Conservation (phyloP, 176 grass and related monocot species). For the Carex kokanica region DNA sequence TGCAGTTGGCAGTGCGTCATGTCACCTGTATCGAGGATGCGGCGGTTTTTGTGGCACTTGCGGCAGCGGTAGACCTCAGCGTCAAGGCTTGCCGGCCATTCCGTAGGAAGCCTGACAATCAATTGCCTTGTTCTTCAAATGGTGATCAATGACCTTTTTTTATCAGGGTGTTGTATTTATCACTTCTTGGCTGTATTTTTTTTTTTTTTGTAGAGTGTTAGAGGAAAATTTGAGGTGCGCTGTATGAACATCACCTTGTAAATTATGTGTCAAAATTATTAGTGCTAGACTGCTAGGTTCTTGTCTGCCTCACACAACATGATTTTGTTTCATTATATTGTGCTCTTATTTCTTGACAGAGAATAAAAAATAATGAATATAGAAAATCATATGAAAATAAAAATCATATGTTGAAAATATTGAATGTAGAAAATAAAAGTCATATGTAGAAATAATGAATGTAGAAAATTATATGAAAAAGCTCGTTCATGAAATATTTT, state of each 20-base stretch:
- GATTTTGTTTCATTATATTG: background rate
- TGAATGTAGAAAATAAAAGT: background rate
- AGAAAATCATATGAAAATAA: background rate
- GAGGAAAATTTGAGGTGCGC: background rate
- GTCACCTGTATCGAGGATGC: conserved; percentile 81
- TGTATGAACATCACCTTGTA: background rate
- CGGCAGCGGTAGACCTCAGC: conserved; percentile 83
- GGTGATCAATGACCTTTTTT: conserved; percentile 9
- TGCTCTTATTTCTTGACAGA: background rate
- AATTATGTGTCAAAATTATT: background rate
- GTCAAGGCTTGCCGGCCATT: conserved; percentile 87
- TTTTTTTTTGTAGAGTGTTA: background rate
- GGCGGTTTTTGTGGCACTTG: conserved; percentile 78
- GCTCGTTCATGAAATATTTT: background rate
- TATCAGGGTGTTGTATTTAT: background rate
- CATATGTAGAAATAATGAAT: background rate
- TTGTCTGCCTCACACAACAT: background rate
- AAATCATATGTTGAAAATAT: background rate
- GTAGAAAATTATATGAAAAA: background rate
- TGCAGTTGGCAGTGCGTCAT: conserved; percentile 62
- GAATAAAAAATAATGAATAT: background rate
- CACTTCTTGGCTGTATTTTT: background rate
- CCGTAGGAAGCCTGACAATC: conserved; percentile 49
- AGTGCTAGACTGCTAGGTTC: background rate
- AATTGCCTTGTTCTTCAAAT: conserved; percentile 24